phyloP scores from a whole-genome alignment of 352 stramenopile genomes.

The Discostella stelligera region DNA sequence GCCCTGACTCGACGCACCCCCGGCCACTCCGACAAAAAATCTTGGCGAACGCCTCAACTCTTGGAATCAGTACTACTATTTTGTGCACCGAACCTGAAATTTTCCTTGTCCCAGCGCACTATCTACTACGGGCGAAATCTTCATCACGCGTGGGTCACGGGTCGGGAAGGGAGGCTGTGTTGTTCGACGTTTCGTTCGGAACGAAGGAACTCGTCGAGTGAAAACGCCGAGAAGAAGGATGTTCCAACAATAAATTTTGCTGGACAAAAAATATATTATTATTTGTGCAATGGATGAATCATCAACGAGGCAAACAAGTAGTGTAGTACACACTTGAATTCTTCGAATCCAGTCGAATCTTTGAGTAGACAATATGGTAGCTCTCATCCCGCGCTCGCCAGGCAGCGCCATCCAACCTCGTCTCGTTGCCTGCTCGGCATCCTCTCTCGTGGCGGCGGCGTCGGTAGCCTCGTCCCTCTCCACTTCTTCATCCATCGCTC shows the following conservation, averaged over 20 bases:
- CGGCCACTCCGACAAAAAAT: neutral
- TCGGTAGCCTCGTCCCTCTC: neutral
- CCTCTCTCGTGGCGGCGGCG: slow-evolving; percentile 8
- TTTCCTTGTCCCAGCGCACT: neutral
- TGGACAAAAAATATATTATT: neutral
- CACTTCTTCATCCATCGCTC: slow-evolving; percentile 21
- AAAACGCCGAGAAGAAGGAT: neutral
- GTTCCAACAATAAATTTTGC: neutral
- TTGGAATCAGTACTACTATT: neutral
- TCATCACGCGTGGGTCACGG: no score
- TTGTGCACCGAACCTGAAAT: neutral
- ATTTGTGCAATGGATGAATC: neutral
- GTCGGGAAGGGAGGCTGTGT: neutral
- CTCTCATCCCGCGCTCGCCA: neutral
- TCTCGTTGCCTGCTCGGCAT: neutral
- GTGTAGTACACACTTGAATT: no score
- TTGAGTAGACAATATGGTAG: neutral
- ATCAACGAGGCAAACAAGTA: neutral
- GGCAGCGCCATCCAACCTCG: neutral
- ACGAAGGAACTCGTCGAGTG: neutral
- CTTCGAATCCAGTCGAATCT: neutral
- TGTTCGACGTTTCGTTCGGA: neutral
- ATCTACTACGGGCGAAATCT: no score
- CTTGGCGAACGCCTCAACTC: neutral
- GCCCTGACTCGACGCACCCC: neutral